These are phyloP conservation scores for Aspergillus steynii DNA, from an alignment of 495 filamentous ascomycete species.

Conservation along the genomic window DNA sequence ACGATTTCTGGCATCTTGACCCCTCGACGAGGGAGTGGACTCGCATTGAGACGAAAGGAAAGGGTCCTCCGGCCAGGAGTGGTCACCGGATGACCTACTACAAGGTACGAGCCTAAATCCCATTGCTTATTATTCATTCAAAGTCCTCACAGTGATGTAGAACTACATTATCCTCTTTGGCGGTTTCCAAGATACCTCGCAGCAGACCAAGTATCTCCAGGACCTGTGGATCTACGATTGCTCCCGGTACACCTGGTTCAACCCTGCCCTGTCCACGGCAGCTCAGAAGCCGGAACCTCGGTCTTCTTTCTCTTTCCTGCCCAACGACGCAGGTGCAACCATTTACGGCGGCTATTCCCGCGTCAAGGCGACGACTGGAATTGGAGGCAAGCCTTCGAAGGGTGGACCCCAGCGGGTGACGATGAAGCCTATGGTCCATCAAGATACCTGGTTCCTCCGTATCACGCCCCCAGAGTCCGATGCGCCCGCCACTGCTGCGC, in stretches of 20 bases:
- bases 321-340: conserved; percentile 84
- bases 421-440: conserved; percentile 83
- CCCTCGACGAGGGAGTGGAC: conserved; percentile 83
- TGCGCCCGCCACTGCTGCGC: conserved; percentile 56
- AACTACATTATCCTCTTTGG: conserved; percentile 75
- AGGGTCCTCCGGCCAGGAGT: conserved; percentile 83
- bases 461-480: conserved; percentile 71
- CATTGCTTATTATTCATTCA: not conserved
- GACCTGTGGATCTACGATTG: conserved; percentile 70
- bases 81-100: conserved; percentile 95
- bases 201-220: conserved; percentile 86
- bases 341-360: conserved; percentile 92
- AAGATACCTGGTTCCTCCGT: conserved; percentile 91
- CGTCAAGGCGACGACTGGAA: conserved; percentile 65
- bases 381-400: conserved; percentile 58
- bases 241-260: conserved; percentile 74
- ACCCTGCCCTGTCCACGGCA: conserved; percentile 66
- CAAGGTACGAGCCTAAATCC: conserved; percentile 51
- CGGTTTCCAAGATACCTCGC: conserved; percentile 94
- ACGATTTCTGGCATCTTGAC: conserved; percentile 95
- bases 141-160: conserved; percentile 25
- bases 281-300: conserved; percentile 85
- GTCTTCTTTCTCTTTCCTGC: conserved; percentile 86
- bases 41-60: conserved; percentile 82
- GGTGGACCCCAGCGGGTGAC: conserved; percentile 64